Evolutionary conservation across 164 flowering plant species (phyloP), one percentile per base, ranked within the genome.

Genomic region (Vitis rotundifolia): DNA sequence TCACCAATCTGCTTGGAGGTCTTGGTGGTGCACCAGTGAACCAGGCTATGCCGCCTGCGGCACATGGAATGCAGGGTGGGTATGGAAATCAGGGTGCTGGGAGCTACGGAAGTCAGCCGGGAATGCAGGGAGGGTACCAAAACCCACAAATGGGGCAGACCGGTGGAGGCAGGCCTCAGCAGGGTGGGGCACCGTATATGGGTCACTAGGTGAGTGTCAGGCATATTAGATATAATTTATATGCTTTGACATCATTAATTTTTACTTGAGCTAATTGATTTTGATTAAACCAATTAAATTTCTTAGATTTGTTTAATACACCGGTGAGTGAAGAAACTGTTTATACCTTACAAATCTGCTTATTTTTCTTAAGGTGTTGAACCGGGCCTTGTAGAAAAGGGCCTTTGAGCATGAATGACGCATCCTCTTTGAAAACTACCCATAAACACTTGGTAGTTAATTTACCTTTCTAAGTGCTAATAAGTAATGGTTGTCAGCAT

Each of bases 1-100:
- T 89, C 61, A 79, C 80, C 0, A 90, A 86, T 68, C 67, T 88
- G 69, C 78, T 90, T 16, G 90, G 91, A 1, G 76, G 89, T 1
- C 69, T 84, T 54, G 89, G 86, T 5, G 81, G 79, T 50, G 76
- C 81, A 0, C 75, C 81, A 0, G 77, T 78, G 60, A 82, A 80
- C 69, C 91, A 76, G 56, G 50, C 68, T 64, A 80, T 79, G 31
- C 80, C 80, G 13, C 62, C 66, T 8, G 63, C 77, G 75, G 44
- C 44, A 37, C 44, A 37, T 37, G 44, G 44, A 37, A 79, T 76
- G 11, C 84, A 8, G 75, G 73, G 13, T 82, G 77, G 75, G 15
- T 83, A 81, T 78, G 91, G 83, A 13, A 74, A 71, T 73, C 88
- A 77, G 69, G 80, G 85, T 31, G 70, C 64, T 18, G 67, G 28